Conservation (phyloP, 306 rosid genomes). For the Pterocarpus macrocarpus region DNA sequence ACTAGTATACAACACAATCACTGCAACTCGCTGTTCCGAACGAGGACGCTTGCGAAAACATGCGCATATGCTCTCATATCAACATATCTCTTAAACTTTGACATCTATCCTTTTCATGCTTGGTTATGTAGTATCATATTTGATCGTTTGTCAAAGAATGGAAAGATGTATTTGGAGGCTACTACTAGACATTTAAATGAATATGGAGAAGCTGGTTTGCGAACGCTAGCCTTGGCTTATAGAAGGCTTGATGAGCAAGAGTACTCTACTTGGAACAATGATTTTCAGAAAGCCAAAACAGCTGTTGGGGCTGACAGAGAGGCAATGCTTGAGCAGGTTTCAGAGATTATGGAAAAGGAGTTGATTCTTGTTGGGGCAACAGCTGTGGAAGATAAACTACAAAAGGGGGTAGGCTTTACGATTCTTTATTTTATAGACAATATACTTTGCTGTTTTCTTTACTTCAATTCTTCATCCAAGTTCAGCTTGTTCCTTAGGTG, state of each 20-base stretch:
- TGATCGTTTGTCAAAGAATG: constrained; percentile 86
- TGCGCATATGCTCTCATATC: not conserved
- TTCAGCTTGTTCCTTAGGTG: constrained; percentile 64
- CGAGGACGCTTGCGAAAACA: too few species aligned
- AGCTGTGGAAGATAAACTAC: constrained; percentile 97
- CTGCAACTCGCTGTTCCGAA: not conserved
- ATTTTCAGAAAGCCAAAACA: constrained; percentile 90
- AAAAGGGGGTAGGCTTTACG: constrained; percentile 76
- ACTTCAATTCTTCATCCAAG: constrained; percentile 35
- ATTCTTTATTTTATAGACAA: constrained; percentile 23
- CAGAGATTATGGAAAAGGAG: constrained; percentile 87
- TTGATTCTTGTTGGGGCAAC: constrained; percentile 97
- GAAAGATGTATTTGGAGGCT: constrained; percentile 75
- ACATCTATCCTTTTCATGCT: constrained; percentile 39
- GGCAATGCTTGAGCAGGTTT: constrained; percentile 71
- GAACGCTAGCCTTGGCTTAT: constrained; percentile 93
- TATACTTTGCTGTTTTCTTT: constrained; percentile 39
- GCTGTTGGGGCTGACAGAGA: constrained; percentile 88
- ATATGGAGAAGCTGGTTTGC: constrained; percentile 96
- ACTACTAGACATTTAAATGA: constrained; percentile 88
- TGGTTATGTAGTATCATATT: constrained; percentile 83
- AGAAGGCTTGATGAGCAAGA: constrained; percentile 83
- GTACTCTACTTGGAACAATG: constrained; percentile 82
- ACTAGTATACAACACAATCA: constrained; percentile 33
- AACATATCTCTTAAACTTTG: constrained; percentile 35